Base-by-base conservation (phyloP, 2,329 filamentous ascomycete genomes). In the Exophiala spinifera region DNA sequence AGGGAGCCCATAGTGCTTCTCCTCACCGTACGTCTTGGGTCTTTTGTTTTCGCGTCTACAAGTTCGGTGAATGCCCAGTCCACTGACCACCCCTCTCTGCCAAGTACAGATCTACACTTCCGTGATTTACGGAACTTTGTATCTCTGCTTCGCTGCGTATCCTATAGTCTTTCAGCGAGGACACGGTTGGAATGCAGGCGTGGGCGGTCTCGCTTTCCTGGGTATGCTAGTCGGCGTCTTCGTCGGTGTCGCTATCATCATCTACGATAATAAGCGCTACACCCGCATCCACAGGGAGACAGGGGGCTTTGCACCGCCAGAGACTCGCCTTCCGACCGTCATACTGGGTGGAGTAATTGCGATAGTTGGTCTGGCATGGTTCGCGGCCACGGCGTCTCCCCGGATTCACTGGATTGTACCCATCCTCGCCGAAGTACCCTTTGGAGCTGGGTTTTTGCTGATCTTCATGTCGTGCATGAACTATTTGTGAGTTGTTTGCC, bases 81-180 rank as follows among this genome's bases (percentile, higher is more conserved):
- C 48, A 70, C 74, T 4, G 79, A 79, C 51, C n/a, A n/a, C n/a
- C n/a, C n/a, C n/a, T n/a, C n/a, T n/a, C 73, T 76, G 19, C 72
- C 76, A 7, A 68, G 79, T 78, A 57, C 31, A 60, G 57, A 56
- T 46, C 14, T 60, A 60, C 51, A 82, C 87, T 60, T 80, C 87
- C 1, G 75, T 95, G 37, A 83, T 95, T 31, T 96, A 96, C n/a
- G 61, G 65, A n/a, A 80, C 77, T 0, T 64, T 82, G 4, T 83
- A 81, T 65, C 72, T 81, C 65, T 75, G 83, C 66, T 83, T 84
- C 59, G 76, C 77, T n/a, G 79, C 80, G 11, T 83, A 83, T 66
- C 81, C 82, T 3, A 83, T 88, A 63, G 84, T 89, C 34, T 89
- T 84, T 68, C 77, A 85, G 63, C 62, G 77, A 57, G 64, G 73